Conservation (phyloP, 352 stramenopile genomes). For the Thraustochytrium striatum region DNA sequence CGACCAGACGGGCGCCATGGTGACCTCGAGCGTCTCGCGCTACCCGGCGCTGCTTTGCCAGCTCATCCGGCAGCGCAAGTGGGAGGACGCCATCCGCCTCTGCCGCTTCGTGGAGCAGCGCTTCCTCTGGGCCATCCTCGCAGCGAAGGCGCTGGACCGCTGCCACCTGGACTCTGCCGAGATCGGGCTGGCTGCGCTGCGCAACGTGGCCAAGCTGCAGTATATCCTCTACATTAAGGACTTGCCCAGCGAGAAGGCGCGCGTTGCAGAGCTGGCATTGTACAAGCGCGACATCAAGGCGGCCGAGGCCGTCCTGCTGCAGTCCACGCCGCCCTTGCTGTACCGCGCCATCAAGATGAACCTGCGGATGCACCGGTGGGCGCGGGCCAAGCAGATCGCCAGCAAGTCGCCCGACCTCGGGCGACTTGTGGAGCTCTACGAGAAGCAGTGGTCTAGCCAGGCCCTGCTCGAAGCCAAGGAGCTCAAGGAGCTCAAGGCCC, state of each 20-base stretch:
- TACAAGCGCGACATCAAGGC: slow-evolving; percentile 75
- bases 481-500: slow-evolving; percentile 31
- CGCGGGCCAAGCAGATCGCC: slow-evolving; percentile 7
- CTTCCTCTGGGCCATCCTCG: slow-evolving; percentile 78
- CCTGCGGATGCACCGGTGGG: slow-evolving; percentile 77
- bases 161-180: slow-evolving; percentile 83
- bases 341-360: slow-evolving; percentile 91
- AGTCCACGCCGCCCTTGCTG: slow-evolving; percentile 76
- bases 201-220: slow-evolving; percentile 86
- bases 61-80: slow-evolving; percentile 67
- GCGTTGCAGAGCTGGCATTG: slow-evolving; percentile 77
- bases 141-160: slow-evolving; percentile 77
- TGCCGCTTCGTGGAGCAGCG: slow-evolving; percentile 83
- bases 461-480: neutral
- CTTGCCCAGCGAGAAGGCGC: slow-evolving; percentile 70
- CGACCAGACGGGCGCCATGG: slow-evolving; percentile 72
- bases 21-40: slow-evolving; percentile 69
- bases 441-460: slow-evolving; percentile 21
- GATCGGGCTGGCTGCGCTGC: slow-evolving; percentile 79
- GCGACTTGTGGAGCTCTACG: slow-evolving; percentile 37
- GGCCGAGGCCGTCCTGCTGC: slow-evolving; percentile 82
- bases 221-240: slow-evolving; percentile 82
- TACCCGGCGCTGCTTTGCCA: slow-evolving; percentile 79
- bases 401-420: neutral
- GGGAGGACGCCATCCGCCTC: slow-evolving; percentile 82